A percentile compares a stretch with the other conserved stretches of the same genome.
phyloP scores from a whole-genome alignment of 129 eudicot genomes.

The Centrapalus pauciflorus region DNA sequence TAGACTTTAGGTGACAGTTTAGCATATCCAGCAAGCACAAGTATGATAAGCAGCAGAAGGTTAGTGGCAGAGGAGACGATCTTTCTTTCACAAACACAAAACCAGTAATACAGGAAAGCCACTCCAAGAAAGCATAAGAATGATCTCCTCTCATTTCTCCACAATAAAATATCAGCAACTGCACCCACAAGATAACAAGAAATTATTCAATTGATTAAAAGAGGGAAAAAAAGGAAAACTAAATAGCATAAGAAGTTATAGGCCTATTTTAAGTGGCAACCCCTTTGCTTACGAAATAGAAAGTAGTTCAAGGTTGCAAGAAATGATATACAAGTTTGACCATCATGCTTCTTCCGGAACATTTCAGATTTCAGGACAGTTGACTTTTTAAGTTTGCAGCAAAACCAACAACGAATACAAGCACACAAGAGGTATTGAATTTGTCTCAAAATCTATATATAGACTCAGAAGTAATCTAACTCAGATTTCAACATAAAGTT shows the following conservation, averaged over 20 bases:
- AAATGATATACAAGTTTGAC: background rate
- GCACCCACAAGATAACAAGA: conserved; percentile 27
- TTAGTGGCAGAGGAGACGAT: conserved; percentile 64
- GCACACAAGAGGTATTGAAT: background rate
- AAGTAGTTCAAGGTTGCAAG: background rate
- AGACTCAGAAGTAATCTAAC: background rate
- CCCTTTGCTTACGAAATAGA: background rate
- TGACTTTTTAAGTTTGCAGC: background rate
- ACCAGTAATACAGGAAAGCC: conserved; percentile 62
- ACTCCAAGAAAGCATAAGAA: conserved; percentile 55
- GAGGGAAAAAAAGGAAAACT: background rate
- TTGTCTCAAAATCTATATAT: background rate
- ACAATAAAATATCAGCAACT: conserved; percentile 86
- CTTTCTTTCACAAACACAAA: conserved; percentile 65
- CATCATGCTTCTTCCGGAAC: background rate
- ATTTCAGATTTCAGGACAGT: background rate
- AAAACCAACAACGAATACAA: background rate
- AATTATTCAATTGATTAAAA: background rate
- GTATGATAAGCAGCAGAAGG: conserved; percentile 47
- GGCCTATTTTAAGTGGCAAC: background rate
- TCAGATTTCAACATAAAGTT: conserved; percentile 4
- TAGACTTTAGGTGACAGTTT: conserved; percentile 47
- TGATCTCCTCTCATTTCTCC: conserved; percentile 88
- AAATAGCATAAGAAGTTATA: background rate
- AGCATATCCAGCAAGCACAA: conserved; percentile 41